Evolutionary conservation across 2,329 filamentous ascomycete species (phyloP), one percentile per base, ranked within the genome.

Genomic region (Neofusicoccum cordaticola): DNA sequence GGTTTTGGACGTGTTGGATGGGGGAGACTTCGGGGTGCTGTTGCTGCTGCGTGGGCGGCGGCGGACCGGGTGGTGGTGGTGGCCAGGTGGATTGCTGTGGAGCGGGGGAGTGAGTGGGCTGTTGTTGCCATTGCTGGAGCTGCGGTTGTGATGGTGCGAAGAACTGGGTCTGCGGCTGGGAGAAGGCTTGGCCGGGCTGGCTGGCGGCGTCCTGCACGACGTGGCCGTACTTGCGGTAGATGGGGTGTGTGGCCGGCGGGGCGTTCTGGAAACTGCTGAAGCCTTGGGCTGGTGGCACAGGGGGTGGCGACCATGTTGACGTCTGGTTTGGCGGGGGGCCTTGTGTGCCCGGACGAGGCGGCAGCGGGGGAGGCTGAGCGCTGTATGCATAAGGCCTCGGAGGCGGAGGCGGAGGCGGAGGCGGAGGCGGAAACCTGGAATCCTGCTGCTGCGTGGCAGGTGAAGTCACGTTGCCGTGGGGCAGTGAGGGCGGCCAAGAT

Each of bases 181-280:
- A 2, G 37, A n/a, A 17, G 37, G 34, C 12, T 22, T 22, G 19
- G 19, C 19, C 3, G 19, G 34, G 19, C 42, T 42, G 4, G 19
- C 37, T 27, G 31, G 39, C 1, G 3, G 13, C 4, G 2, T 44
- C 41, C 13, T 60, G 56, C 9, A 60, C 4, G 2, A 47, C 17
- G 9, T 60, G 56, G 27, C 56, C 56, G n/a, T 60, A 60, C n/a
- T 60, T 60, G 4, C 42, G 56, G 42, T 60, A 60, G 56, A 60
- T 47, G 13, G 15, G 56, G 15, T 60, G 56, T 22, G 42, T 31
- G 22, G 42, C 9, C 15, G 22, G 56, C 3, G 27, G 42, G 3
- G 56, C 11, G 6, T 19, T 12, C 31, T 60, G 56, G n/a, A 37
- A 47, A 13, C 6, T 22, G 31, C 27, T 15, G 42, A 22, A 22